These are phyloP conservation scores for Physaria fendleri DNA, from an alignment of 345 rosid genomes.

Conservation along the genomic window DNA sequence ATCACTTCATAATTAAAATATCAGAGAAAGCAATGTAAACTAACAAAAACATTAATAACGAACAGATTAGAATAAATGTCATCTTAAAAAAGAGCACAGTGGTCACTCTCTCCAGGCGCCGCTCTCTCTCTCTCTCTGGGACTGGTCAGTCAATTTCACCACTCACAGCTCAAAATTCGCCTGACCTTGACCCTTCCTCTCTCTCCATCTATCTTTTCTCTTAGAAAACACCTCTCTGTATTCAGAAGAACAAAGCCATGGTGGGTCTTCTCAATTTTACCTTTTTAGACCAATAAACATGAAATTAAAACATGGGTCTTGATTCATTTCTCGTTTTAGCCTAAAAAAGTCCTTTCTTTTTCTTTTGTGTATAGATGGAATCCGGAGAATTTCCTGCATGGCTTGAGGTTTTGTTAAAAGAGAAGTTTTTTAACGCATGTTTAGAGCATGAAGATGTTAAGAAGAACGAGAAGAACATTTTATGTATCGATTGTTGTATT, in stretches of 20 bases:
- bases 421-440: conserved; percentile 85
- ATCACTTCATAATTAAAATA: neutral
- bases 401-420: conserved; percentile 51
- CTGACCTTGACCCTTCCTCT: conserved; percentile 14
- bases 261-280: conserved; percentile 15
- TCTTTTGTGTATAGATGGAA: conserved; percentile 1
- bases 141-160: conserved; percentile 30
- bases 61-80: neutral
- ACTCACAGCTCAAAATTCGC: conserved; percentile 25
- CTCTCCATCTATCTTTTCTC: neutral
- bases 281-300: neutral
- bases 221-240: neutral
- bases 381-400: conserved; percentile 26
- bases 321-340: neutral
- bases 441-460: conserved; percentile 48
- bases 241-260: conserved; percentile 19
- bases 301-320: conserved; percentile 16
- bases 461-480: conserved; percentile 81
- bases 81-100: neutral
- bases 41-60: neutral
- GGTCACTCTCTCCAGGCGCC: conserved; percentile 59
- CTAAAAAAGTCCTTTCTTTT: neutral
- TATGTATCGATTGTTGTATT: conserved; percentile 71
- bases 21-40: neutral
- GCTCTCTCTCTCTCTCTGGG: conserved; percentile 32